Conservation (phyloP, 495 filamentous ascomycete genomes). For the Lentithecium fluviatile region DNA sequence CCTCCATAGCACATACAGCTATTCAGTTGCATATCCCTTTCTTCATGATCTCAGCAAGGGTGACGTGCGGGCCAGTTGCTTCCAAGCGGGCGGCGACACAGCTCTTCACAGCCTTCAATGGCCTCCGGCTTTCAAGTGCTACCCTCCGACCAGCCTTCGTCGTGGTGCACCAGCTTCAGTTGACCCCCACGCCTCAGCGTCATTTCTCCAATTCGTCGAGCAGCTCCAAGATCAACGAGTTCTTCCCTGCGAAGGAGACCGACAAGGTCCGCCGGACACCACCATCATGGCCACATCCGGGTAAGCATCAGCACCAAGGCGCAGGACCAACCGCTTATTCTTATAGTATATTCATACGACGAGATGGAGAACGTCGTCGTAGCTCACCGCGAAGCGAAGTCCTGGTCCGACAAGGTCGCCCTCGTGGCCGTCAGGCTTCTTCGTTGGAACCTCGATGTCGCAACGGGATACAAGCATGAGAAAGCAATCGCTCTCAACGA, state of each 20-base stretch:
- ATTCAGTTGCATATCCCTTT: no score
- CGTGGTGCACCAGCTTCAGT: constrained; percentile 28
- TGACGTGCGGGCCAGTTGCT: constrained; percentile 18
- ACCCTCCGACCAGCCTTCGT: constrained; percentile 33
- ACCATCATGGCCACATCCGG: constrained; percentile 64
- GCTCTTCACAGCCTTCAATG: constrained; percentile 38
- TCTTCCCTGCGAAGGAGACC: constrained; percentile 43
- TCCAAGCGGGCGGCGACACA: constrained; percentile 39
- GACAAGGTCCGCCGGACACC: constrained; percentile 44
- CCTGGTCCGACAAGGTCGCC: constrained; percentile 68
- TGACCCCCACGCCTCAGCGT: constrained; percentile 9
- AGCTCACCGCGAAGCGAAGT: constrained; percentile 65
- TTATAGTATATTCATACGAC: constrained; percentile 54
- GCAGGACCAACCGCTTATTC: constrained; percentile 42
- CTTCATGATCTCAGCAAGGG: constrained; percentile 28
- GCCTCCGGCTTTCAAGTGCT: constrained; percentile 10
- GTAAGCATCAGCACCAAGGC: constrained; percentile 44
- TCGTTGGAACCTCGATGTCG: constrained; percentile 65
- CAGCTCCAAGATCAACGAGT: constrained; percentile 38
- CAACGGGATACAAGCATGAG: constrained; percentile 71
- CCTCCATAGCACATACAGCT: background rate
- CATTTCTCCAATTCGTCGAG: constrained; percentile 35
- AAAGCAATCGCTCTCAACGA: constrained; percentile 48
- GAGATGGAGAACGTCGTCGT: constrained; percentile 64
- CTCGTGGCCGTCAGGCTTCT: constrained; percentile 60